Base-by-base conservation (phyloP, 108 stramenopile species). In the Aureococcus anophagefferens region DNA sequence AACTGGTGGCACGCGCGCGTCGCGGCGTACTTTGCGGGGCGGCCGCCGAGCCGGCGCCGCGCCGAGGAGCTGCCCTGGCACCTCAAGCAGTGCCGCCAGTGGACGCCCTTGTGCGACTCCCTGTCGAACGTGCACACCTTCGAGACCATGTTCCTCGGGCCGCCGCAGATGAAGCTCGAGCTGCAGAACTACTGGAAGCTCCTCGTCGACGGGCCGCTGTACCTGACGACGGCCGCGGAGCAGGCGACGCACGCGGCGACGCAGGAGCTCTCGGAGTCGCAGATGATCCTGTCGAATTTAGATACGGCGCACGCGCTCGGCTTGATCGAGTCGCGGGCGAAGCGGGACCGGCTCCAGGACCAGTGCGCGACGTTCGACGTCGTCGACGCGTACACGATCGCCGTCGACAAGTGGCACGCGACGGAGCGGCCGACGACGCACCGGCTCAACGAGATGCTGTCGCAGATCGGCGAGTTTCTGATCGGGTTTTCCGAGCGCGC, bases 61-160 rank as follows among this genome's bases (percentile, higher is more conserved):
- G 87, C 87, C 68, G 88, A 90, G 46, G 89, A 90, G 75, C 69
- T 89, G 0, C 88, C 89, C 0, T 90, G 89, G 89, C 89, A 90
- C 72, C 80, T 89, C 35, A 74, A 83, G 59, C 83, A 83, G 63
- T 87, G 84, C 66, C 80, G 71, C 59, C 77, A 72, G 35, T 86
- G 87, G 85, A 64, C 74, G 5, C 68, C 74, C 16, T 72, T 90
- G 65, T 85, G 79, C 62, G 73, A 76, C 67, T 62, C 77, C 32
- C 65, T 90, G 33, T 81, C 79, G 25, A 85, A 88, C 62, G 69
- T 90, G 62, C 62, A 77, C 17, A 82, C 83, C 0, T 83, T 90
- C 44, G 87, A 90, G 69, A 74, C 71, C 18, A 82, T 85, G 84
- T 84, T 63, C 72, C 64, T 80, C 59, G 77, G 69, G 28, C 63